These are phyloP conservation scores for Dysphania ambrosioides DNA, from an alignment of 148 eudicot genomes.

Conservation along the genomic window DNA sequence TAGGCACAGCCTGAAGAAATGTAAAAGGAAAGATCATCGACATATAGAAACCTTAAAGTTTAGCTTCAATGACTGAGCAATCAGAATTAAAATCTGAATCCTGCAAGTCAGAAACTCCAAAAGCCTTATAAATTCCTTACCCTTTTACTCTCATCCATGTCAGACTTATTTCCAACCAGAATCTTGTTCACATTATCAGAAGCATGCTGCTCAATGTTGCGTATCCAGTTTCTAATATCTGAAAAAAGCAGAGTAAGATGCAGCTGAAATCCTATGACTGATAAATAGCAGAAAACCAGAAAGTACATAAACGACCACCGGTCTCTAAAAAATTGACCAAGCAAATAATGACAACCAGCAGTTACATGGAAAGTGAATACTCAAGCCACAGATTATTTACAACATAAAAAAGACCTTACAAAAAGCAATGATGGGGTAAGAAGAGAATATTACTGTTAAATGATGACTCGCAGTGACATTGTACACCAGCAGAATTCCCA, in stretches of 20 bases:
- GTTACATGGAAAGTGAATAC: not conserved
- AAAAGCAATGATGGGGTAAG: conserved; percentile 1
- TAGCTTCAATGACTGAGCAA: not conserved
- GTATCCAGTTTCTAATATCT: conserved; percentile 90
- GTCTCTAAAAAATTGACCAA: not conserved
- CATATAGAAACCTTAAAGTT: not conserved
- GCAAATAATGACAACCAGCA: not conserved
- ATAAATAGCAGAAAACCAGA: not conserved
- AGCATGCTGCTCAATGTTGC: conserved; percentile 89
- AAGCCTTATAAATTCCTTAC: conserved; percentile 33
- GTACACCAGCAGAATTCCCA: conserved; percentile 85
- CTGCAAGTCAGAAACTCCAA: not conserved
- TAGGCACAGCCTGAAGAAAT: conserved; percentile 71
- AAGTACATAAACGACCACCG: not conserved
- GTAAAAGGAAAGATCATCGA: not conserved
- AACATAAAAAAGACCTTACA: not conserved
- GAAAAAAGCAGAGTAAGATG: conserved; percentile 13
- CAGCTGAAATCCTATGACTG: not conserved
- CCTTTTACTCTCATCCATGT: conserved; percentile 96
- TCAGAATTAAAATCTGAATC: not conserved
- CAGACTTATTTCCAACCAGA: conserved; percentile 88
- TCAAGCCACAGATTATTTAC: not conserved
- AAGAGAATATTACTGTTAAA: conserved; percentile 61
- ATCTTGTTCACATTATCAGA: conserved; percentile 91
- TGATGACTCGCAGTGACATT: conserved; percentile 85